phyloP scores from a whole-genome alignment of 2,329 filamentous ascomycete species.

The Fusarium luffae region DNA sequence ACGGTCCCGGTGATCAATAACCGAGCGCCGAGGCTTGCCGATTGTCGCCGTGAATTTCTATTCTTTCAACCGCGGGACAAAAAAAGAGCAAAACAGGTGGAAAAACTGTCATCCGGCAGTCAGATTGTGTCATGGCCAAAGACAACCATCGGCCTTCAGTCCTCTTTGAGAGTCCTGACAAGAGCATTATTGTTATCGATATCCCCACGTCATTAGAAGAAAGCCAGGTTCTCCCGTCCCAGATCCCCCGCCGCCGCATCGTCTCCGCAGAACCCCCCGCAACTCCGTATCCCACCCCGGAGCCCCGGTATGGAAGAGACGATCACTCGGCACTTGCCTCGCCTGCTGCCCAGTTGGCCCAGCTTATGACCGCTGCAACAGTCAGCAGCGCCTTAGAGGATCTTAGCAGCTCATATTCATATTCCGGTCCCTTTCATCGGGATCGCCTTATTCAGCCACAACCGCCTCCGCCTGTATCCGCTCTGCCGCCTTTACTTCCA shows the following conservation, averaged over 20 bases:
- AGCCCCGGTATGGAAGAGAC: constrained; percentile 52
- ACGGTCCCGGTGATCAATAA: constrained; percentile 39
- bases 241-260: constrained; percentile 54
- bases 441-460: constrained; percentile 50
- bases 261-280: constrained; percentile 58
- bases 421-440: constrained; percentile 59
- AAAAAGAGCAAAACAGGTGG: constrained; percentile 4
- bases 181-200: constrained; percentile 70
- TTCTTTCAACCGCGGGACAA: constrained; percentile 25
- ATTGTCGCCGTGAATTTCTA: constrained; percentile 36
- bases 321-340: constrained; percentile 50
- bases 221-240: constrained; percentile 64
- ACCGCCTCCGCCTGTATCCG: constrained; percentile 6
- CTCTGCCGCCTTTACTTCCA: constrained; percentile 52
- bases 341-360: constrained; percentile 61
- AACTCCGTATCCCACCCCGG: constrained; percentile 63
- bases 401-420: constrained; percentile 44
- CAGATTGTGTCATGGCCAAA: constrained; percentile 8
- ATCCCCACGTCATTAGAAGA: constrained; percentile 76
- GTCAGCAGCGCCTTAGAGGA: constrained; percentile 58
- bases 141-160: constrained; percentile 42
- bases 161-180: constrained; percentile 49
- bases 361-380: constrained; percentile 63
- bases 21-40: constrained; percentile 48
- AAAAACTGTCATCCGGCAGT: constrained; percentile 19